A percentile compares a stretch with the other conserved stretches of the same genome.
Evolutionary conservation across 345 rosid species (phyloP).

Genomic region (Viola odorata): DNA sequence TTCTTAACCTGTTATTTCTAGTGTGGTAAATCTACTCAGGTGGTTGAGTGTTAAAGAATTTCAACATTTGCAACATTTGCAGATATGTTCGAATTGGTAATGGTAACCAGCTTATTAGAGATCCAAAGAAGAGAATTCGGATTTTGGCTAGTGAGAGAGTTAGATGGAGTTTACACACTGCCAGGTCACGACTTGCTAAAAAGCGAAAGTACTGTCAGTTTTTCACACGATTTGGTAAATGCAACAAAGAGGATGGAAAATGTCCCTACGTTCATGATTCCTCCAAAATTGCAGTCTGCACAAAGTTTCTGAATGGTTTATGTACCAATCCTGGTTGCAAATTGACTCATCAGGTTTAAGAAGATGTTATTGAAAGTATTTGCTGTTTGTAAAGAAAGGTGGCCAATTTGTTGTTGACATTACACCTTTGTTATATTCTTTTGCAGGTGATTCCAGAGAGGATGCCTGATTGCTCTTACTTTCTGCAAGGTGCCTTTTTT

Average conservation of each 20-base stretch:
- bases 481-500: conserved; percentile 61
- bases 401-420: conserved; percentile 14
- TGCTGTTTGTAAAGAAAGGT: neutral
- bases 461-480: conserved; percentile 97
- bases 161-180: conserved; percentile 95
- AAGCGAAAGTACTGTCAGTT: conserved; percentile 86
- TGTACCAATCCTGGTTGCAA: conserved; percentile 71
- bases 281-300: conserved; percentile 91
- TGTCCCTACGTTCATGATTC: conserved; percentile 89
- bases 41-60: neutral
- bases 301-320: conserved; percentile 79
- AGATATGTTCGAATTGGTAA: conserved; percentile 93
- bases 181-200: conserved; percentile 69
- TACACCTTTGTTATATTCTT: conserved; percentile 17
- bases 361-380: conserved; percentile 15
- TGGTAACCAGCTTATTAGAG: conserved; percentile 90
- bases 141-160: conserved; percentile 92
- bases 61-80: conserved; percentile 24
- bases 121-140: conserved; percentile 89
- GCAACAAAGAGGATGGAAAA: conserved; percentile 91
- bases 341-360: conserved; percentile 84
- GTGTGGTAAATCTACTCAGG: neutral
- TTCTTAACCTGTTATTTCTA: neutral
- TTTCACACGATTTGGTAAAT: conserved; percentile 93
- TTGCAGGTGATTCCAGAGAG: conserved; percentile 92